Base-by-base conservation (phyloP, 768 basidiomycete genomes). In the Rhodosporidiobolus sp. region DNA sequence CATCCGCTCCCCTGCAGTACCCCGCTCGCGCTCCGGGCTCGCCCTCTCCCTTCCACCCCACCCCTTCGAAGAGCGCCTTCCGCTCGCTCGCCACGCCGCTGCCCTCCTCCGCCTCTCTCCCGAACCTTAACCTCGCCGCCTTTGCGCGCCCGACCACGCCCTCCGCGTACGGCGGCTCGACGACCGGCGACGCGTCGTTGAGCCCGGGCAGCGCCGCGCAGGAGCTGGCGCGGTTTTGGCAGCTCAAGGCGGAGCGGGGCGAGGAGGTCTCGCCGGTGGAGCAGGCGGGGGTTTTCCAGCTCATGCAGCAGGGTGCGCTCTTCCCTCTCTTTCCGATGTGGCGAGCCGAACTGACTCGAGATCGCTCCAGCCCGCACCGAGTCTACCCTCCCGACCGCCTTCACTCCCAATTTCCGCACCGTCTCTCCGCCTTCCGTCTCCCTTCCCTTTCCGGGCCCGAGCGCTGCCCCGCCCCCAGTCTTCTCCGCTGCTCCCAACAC, bases 221-320 rank as follows among this genome's bases (percentile, higher is more conserved):
- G 26, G 69, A 70, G 45, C 65, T 74, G 16, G 73, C 73, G 32
- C 69, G 65, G 4, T 74, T 74, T 65, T 74, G 65, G 62, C 61
- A 63, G 26, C 65, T 60, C 20, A 74, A 74, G 62, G 73, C 73
- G 17, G 61, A 67, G 19, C 34, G 65, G 17, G 69, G 73, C 16
- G 72, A 70, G n/a, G 69, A 67, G 3, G 48, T 74, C 34, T 70
- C 61, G 16, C 35, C 73, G 11, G 20, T 74, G 32, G 73, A 74
- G 63, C 73, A 70, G 61, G 73, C 73, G 8, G 69, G 73, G n/a
- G 73, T 74, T 26, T 30, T 74, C 26, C 69, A 70, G 35, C 48
- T 74, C 10, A 67, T 74, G 73, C 73, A 74, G 53, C 69, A 67
- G 34, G 73, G 73, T 70, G 48, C 50, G 73, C 34, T 1, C 12